These are phyloP conservation scores for Verticillium zaregamsianum DNA, from an alignment of 2,329 filamentous ascomycete genomes.

Conservation along the genomic window DNA sequence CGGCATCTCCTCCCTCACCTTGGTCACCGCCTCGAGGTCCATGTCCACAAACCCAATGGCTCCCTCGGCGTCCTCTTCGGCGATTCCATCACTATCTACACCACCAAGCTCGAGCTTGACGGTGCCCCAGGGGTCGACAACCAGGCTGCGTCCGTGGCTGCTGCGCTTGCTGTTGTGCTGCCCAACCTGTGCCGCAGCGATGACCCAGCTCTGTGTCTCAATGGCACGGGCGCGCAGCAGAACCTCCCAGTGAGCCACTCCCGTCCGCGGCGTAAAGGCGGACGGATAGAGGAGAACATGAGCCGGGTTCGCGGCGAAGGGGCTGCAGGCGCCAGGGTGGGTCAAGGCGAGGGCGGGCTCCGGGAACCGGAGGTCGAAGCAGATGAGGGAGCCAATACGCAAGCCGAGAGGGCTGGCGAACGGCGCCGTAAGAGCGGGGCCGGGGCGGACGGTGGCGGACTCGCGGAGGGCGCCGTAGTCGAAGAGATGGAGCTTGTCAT, in stretches of 20 bases:
- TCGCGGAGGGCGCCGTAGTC: slow-evolving; percentile 56
- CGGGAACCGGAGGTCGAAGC: slow-evolving; percentile 85
- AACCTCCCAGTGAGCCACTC: slow-evolving; percentile 79
- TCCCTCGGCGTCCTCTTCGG: slow-evolving; percentile 35
- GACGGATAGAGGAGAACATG: slow-evolving; percentile 83
- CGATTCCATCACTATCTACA: slow-evolving; percentile 33
- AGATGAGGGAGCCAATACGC: slow-evolving; percentile 75
- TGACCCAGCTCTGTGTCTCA: slow-evolving; percentile 81
- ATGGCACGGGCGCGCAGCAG: slow-evolving; percentile 78
- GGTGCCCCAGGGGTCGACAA: slow-evolving; percentile 82
- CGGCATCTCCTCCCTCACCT: slow-evolving; percentile 48
- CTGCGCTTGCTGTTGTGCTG: slow-evolving; percentile 67
- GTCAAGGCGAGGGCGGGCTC: slow-evolving; percentile 68
- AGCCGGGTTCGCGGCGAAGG: slow-evolving; percentile 38
- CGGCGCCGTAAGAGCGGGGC: slow-evolving; percentile 59
- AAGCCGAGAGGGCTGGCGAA: slow-evolving; percentile 67
- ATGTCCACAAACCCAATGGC: slow-evolving; percentile 53
- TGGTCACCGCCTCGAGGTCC: slow-evolving; percentile 41
- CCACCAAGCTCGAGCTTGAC: slow-evolving; percentile 63
- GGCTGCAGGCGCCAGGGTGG: slow-evolving; percentile 26
- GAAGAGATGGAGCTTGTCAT: slow-evolving; percentile 91
- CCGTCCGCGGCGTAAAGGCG: slow-evolving; percentile 85
- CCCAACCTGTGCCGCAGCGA: slow-evolving; percentile 82
- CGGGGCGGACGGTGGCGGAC: slow-evolving; percentile 62
- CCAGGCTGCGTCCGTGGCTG: slow-evolving; percentile 83